Evolutionary conservation across 805 yeast genomes (phyloP).

Genomic region (Jamesozyma spencerorum): DNA sequence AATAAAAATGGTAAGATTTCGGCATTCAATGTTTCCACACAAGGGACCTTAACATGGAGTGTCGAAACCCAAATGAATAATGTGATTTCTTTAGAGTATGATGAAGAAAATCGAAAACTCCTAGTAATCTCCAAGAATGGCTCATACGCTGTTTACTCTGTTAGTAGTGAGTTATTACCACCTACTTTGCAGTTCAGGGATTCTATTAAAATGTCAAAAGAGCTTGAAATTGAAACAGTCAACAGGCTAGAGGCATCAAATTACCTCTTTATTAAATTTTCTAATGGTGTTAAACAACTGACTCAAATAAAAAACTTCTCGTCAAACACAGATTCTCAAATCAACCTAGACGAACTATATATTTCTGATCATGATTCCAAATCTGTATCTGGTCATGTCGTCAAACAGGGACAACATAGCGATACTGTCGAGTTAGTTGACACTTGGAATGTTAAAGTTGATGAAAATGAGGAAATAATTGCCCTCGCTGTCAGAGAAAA

Average conservation of each 20-base stretch:
- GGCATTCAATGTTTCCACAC: conserved; percentile 34
- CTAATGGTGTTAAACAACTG: conserved; percentile 9
- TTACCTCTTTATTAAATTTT: conserved; percentile 12
- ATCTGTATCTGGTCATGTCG: conserved; percentile 20
- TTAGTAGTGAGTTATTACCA: neutral
- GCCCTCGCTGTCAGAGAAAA: conserved; percentile 34
- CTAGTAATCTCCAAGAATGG: conserved; percentile 27
- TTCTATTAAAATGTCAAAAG: neutral
- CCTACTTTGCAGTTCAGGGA: conserved; percentile 4
- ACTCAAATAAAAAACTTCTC: conserved; percentile 5
- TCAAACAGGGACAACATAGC: conserved; percentile 9
- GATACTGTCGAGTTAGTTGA: conserved; percentile 12
- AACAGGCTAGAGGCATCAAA: conserved; percentile 5
- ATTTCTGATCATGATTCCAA: conserved; percentile 16
- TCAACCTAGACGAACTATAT: conserved; percentile 8
- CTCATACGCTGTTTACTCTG: conserved; percentile 1
- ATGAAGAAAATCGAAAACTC: conserved; percentile 13
- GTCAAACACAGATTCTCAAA: neutral
- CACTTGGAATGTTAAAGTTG: conserved; percentile 34
- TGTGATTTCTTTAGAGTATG: conserved; percentile 17
- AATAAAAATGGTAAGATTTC: conserved; percentile 35
- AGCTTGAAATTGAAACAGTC: conserved; percentile 1
- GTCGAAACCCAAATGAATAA: conserved; percentile 18
- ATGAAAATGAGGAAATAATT: conserved; percentile 32
- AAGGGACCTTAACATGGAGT: conserved; percentile 36